These are phyloP conservation scores for Venturia carpophila DNA, from an alignment of 2,329 filamentous ascomycete genomes.

Conservation along the genomic window DNA sequence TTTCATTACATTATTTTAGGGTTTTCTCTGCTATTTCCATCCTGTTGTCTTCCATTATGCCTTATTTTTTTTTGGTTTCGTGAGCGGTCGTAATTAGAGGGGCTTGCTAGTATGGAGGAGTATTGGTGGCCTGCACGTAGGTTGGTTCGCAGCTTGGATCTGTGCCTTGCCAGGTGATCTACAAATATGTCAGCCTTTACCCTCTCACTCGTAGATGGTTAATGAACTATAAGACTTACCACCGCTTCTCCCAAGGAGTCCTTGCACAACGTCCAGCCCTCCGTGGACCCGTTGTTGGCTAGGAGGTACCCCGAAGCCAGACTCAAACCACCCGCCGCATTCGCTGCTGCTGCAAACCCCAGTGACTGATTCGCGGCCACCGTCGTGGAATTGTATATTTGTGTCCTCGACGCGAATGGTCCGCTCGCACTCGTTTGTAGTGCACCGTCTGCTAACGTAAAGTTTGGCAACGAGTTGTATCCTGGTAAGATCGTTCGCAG, in stretches of 20 bases:
- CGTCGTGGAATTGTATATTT: constrained; percentile 29
- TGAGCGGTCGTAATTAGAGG: not conserved
- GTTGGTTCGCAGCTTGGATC: constrained; percentile 29
- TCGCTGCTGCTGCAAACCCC: constrained; percentile 28
- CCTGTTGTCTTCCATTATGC: not conserved
- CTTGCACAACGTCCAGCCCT: constrained; percentile 35
- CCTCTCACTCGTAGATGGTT: not conserved
- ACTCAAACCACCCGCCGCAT: constrained; percentile 29
- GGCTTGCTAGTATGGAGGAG: constrained; percentile 30
- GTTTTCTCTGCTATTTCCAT: not conserved
- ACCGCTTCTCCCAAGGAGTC: constrained; percentile 28
- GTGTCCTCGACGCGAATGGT: constrained; percentile 25
- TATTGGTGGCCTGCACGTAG: constrained; percentile 33
- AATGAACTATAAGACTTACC: constrained; percentile 24
- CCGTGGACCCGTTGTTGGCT: constrained; percentile 29
- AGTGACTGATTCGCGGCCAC: constrained; percentile 27
- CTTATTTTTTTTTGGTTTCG: not conserved
- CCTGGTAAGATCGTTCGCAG: constrained; percentile 33
- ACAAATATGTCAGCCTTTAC: constrained; percentile 3
- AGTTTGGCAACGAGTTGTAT: constrained; percentile 33
- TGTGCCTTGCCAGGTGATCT: constrained; percentile 34
- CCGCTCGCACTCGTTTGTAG: constrained; percentile 28
- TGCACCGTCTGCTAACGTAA: constrained; percentile 31
- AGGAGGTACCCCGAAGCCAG: constrained; percentile 32
- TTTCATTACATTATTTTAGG: not conserved